A percentile compares a stretch with the other conserved stretches of the same genome.
These are phyloP conservation scores for Boletus fagicola DNA, from an alignment of 768 basidiomycete genomes.

Conservation along the genomic window DNA sequence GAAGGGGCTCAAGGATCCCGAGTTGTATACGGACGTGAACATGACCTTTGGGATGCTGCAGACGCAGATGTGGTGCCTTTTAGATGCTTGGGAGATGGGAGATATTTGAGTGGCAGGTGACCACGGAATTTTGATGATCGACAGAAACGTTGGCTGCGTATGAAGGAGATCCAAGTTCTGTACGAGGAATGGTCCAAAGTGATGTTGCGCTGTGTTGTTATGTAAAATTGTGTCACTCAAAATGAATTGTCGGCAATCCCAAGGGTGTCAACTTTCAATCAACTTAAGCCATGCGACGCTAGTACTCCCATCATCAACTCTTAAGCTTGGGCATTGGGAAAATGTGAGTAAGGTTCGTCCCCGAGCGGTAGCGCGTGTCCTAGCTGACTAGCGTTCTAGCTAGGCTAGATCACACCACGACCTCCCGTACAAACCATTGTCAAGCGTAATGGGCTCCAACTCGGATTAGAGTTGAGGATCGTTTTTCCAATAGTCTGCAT, in stretches of 20 bases:
- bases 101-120: slow-evolving; percentile 20
- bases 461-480: neutral
- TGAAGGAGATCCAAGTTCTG: neutral
- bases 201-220: neutral
- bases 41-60: slow-evolving; percentile 21
- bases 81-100: slow-evolving; percentile 32
- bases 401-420: neutral
- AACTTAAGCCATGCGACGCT: no score
- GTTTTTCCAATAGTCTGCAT: no score
- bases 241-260: no score
- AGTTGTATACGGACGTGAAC: slow-evolving; percentile 16
- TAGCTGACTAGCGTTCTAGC: no score
- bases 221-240: neutral
- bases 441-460: no score
- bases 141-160: neutral
- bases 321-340: neutral
- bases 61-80: slow-evolving; percentile 27
- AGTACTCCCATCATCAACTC: no score
- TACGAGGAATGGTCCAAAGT: no score
- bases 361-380: no score
- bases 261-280: no score
- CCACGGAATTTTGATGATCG: neutral
- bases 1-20: slow-evolving; percentile 4
- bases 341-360: neutral
- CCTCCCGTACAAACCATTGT: no score